A percentile compares a stretch with the other conserved stretches of the same genome.
Conservation (phyloP, 352 stramenopile genomes). For the Pythium apleroticum region DNA sequence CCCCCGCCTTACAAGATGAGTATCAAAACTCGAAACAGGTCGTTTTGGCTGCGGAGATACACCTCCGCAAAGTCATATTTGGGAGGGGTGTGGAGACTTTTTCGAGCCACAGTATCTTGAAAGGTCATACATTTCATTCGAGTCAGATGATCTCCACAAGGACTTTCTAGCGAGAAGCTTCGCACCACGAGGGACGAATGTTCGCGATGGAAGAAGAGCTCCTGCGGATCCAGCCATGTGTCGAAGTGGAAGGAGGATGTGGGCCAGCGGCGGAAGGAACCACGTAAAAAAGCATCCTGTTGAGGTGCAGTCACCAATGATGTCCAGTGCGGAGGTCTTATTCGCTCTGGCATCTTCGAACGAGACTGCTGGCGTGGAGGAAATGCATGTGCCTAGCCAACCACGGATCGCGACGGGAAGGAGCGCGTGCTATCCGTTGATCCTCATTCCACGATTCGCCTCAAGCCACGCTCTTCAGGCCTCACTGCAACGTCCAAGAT, state of each 20-base stretch:
- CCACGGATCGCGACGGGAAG: background rate
- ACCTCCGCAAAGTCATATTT: too few relatives aligned
- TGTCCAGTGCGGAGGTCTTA: slow-evolving; percentile 2
- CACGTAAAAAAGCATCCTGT: background rate
- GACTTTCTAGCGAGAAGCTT: slow-evolving; percentile 5
- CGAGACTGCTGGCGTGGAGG: background rate
- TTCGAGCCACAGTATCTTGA: background rate
- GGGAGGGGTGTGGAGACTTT: background rate
- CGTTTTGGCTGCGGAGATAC: too few relatives aligned
- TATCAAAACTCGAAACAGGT: too few relatives aligned
- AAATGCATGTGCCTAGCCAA: background rate
- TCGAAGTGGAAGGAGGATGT: background rate
- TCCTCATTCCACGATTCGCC: slow-evolving; percentile 3
- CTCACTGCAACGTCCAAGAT: slow-evolving; percentile 13
- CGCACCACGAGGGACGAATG: background rate
- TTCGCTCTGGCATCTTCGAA: background rate
- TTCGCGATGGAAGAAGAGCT: slow-evolving; percentile 2
- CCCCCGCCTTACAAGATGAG: too few relatives aligned
- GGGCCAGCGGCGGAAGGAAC: slow-evolving; percentile 1
- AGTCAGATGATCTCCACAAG: background rate
- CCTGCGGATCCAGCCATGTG: background rate
- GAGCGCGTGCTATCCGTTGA: background rate
- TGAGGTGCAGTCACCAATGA: background rate
- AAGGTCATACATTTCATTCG: background rate
- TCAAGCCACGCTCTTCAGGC: background rate